Evolutionary conservation across 441 rosid genomes (phyloP).

Genomic region (Erodium chrysanthum): DNA sequence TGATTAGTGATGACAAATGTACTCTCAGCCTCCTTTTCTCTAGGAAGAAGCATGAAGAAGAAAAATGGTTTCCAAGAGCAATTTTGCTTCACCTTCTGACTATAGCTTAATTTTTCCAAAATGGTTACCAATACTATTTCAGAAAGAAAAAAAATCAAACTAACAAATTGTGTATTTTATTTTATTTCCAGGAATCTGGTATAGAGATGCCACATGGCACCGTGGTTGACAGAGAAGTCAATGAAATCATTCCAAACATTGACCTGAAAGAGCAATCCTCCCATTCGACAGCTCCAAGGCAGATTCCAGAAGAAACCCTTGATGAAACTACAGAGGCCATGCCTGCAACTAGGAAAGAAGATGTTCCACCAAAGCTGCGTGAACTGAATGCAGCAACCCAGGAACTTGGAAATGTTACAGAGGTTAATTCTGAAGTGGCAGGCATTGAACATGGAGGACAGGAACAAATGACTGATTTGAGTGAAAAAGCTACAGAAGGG

Average conservation of each 20-base stretch:
- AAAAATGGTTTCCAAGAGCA: no score
- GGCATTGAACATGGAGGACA: conserved; percentile 20
- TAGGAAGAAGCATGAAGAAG: no score
- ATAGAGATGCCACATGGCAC: conserved; percentile 21
- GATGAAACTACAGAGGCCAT: conserved; percentile 11
- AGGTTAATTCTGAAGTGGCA: conserved; percentile 21
- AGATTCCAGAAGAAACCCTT: conserved; percentile 21
- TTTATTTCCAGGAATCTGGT: conserved; percentile 23
- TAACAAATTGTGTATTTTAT: conserved; percentile 18
- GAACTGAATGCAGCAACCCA: conserved; percentile 20
- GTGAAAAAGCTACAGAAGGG: conserved; percentile 1
- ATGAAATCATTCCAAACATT: conserved; percentile 20
- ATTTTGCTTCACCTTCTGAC: background rate
- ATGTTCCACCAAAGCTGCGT: conserved; percentile 16
- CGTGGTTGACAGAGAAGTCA: conserved; percentile 18
- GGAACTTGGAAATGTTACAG: conserved; percentile 23
- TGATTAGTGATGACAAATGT: no score
- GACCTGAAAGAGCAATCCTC: conserved; percentile 23
- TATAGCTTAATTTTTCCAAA: background rate
- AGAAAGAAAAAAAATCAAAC: conserved; percentile 1
- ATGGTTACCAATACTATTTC: conserved; percentile 3
- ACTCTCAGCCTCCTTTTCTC: no score
- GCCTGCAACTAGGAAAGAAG: conserved; percentile 18
- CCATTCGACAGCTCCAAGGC: conserved; percentile 20
- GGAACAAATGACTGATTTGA: background rate